Evolutionary conservation across 2,329 filamentous ascomycete species (phyloP), one percentile per base, ranked within the genome.

Genomic region (Talaromyces sp.): DNA sequence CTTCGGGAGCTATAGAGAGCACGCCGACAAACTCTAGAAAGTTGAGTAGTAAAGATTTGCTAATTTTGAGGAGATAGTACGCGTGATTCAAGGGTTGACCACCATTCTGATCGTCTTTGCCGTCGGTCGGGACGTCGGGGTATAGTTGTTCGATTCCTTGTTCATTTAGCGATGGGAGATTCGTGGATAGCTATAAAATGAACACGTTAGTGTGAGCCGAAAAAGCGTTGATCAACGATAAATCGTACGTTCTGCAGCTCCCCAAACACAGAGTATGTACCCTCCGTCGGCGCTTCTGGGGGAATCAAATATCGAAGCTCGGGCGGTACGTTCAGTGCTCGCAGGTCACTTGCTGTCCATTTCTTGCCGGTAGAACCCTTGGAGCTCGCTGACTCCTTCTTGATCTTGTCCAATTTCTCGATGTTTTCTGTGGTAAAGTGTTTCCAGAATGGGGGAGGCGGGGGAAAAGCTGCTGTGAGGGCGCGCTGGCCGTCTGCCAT

Each of bases 391-490:
- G 71, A 68, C 46, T 78, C 73, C 25, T 75, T 76, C 67, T 82
- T 82, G 60, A 83, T 72, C 42, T 82, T 71, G 62, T 82, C 76
- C 25, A 90, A 77, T 55, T 85, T 86, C 14, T 84, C 77, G 59
- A 91, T 71, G 71, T 93, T 96, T 31, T 89, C 86, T 2, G 86
- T 75, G 0, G 91, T 96, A 77, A 98, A 98, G 74, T 90, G 84
- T 68, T 89, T 88, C 87, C 91, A 98, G 79, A 97, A 96, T 0
- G 89, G 88, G 28, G 95, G 95, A 28, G 95, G 95, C 59, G 89
- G 86, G 25, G 95, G 93, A 73, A 92, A 96, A 44, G 88, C 86
- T 25, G 89, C 86, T 28, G 86, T 82, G 33, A 79, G 69, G 66
- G 77, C 75, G 52, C 80, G 77, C 60, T 79, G 78, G 64, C 82